Evolutionary conservation across 1,139 yeast species (phyloP).

Genomic region (Wickerhamiella infanticola): DNA sequence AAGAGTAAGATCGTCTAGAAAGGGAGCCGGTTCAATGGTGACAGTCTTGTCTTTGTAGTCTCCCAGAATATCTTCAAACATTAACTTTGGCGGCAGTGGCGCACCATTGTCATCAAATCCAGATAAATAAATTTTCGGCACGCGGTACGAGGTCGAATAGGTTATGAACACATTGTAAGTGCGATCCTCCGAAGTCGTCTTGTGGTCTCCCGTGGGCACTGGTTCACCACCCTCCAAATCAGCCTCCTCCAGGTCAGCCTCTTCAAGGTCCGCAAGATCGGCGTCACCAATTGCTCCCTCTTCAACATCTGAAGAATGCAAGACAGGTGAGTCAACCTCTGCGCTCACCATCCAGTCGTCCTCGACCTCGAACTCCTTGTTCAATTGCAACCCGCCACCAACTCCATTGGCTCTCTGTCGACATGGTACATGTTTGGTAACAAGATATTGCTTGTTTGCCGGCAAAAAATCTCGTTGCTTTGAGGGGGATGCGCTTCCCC

Average conservation of each 20-base stretch:
- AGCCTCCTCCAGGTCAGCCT: conserved; percentile 19
- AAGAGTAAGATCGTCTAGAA: conserved; percentile 57
- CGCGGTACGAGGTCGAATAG: conserved; percentile 88
- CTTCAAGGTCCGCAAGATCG: conserved; percentile 19
- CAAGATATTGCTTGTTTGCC: conserved; percentile 65
- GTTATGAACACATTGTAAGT: conserved; percentile 79
- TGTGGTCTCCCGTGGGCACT: conserved; percentile 9
- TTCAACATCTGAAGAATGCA: conserved; percentile 5
- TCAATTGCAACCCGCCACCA: conserved; percentile 24
- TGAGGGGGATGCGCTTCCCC: conserved; percentile 54
- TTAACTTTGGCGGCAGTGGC: conserved; percentile 72
- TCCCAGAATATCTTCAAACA: conserved; percentile 86
- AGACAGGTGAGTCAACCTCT: background rate
- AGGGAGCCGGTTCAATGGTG: conserved; percentile 87
- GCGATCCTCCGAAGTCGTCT: conserved; percentile 29
- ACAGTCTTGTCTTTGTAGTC: conserved; percentile 95
- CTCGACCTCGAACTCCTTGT: conserved; percentile 22
- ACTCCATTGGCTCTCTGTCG: conserved; percentile 54
- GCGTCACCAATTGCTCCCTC: conserved; percentile 20
- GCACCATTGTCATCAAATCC: conserved; percentile 77
- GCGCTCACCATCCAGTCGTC: conserved; percentile 50
- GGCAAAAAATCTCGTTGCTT: conserved; percentile 64
- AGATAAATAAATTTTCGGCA: conserved; percentile 83
- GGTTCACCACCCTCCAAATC: conserved; percentile 15
- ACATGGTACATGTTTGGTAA: conserved; percentile 82